Evolutionary conservation across 129 eudicot genomes (phyloP).

Genomic region (Escallonia rubra): DNA sequence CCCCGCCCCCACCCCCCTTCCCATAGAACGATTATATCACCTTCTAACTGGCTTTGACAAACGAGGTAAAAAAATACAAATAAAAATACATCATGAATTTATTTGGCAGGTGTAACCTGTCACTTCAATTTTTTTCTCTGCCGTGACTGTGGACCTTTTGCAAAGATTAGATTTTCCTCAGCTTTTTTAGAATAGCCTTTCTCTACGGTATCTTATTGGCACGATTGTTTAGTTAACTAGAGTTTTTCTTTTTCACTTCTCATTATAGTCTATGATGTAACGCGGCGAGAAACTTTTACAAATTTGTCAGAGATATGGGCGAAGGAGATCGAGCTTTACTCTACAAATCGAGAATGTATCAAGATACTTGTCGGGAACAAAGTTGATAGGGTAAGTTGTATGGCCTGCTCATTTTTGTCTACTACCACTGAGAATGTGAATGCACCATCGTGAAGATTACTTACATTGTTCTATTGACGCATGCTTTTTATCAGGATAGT

Average conservation of each 20-base stretch:
- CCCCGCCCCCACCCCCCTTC: too few relatives aligned
- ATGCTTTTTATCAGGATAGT: conserved; percentile 47
- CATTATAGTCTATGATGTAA: conserved; percentile 75
- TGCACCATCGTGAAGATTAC: not conserved
- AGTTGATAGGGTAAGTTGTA: conserved; percentile 77
- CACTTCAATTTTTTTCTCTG: too few relatives aligned
- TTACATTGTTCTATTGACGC: not conserved
- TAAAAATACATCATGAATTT: too few relatives aligned
- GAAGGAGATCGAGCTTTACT: conserved; percentile 68
- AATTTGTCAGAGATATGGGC: conserved; percentile 75
- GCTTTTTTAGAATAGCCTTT: too few relatives aligned
- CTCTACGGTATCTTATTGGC: too few relatives aligned
- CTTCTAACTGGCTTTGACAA: too few relatives aligned
- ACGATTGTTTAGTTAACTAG: not conserved
- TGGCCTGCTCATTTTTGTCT: not conserved
- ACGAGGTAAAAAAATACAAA: too few relatives aligned
- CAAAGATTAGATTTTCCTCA: too few relatives aligned
- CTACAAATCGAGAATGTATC: conserved; percentile 77
- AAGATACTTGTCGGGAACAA: conserved; percentile 82
- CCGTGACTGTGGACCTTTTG: too few relatives aligned
- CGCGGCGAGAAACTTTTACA: conserved; percentile 69
- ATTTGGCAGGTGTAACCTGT: too few relatives aligned
- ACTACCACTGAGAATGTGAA: not conserved
- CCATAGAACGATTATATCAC: too few relatives aligned
- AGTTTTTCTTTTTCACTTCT: not conserved